Evolutionary conservation across 768 basidiomycete genomes (phyloP), one percentile per base, ranked within the genome.

Genomic region (Tylopilus plumbeoviolaceoides): DNA sequence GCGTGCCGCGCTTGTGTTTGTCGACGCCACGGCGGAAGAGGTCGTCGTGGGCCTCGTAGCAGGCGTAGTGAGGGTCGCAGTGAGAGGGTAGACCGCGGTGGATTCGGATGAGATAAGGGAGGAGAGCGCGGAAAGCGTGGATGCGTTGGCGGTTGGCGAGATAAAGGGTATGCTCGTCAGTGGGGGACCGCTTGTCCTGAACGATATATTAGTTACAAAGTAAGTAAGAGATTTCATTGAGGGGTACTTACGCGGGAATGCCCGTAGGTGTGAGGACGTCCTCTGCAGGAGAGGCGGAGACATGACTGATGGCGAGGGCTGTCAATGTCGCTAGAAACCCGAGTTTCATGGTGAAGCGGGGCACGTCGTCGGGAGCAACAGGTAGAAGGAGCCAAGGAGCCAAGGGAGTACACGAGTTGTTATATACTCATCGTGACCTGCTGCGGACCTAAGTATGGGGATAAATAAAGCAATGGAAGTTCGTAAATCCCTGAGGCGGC

Each of bases 31-130:
- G n/a, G 17, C 2, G 25, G 43, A 12, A 5, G 43, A 10, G 21
- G 43, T 30, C 17, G 15, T n/a, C 17, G 43, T 44, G 7, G 43
- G 27, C 27, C 15, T 36, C 35, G 15, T 2, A 15, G 15, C 12
- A 36, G 35, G 15, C 1, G 11, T 5, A 17, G 15, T 7, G 35
- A 17, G 35, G 15, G 35, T 36, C 14, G 33, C 18, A 1, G 45
- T 36, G 20, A 5, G 8, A n/a, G 68, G 59, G 17, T 14, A 41
- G 39, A 66, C 1, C 7, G 48, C 48, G 27, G 51, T 62, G 18
- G 67, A 65, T 20, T 63, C 56, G 23, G 68, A 63, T 31, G 68
- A 65, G 41, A 65, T 56, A 52, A 67, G 54, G 1, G 63, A 67
- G 33, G 66, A 64, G 36, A 59, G 50, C 7, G 53, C 58, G 10